phyloP scores from a whole-genome alignment of 345 rosid genomes.

The Balakata baccata region DNA sequence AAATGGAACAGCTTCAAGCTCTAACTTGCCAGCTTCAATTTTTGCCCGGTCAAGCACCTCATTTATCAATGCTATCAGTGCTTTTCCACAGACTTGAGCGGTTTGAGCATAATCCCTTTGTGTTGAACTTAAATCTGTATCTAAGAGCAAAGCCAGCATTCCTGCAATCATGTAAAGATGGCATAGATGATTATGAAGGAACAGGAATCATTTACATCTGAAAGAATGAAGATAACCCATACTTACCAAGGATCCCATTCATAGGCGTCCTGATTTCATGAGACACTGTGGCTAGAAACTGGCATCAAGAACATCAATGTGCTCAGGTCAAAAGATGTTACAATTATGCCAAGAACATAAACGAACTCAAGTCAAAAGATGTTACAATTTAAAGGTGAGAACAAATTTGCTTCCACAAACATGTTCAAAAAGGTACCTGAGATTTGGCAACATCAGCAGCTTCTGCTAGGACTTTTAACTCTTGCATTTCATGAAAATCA shows the following conservation, averaged over 20 bases:
- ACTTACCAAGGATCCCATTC: constrained; percentile 95
- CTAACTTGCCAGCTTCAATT: constrained; percentile 93
- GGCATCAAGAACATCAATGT: constrained; percentile 26
- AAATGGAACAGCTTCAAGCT: constrained; percentile 79
- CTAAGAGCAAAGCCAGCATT: constrained; percentile 91
- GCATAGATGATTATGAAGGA: background rate
- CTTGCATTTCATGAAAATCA: constrained; percentile 79
- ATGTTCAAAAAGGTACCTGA: constrained; percentile 40
- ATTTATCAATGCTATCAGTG: constrained; percentile 82
- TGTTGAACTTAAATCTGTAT: constrained; percentile 81
- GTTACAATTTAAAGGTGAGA: constrained; percentile 2
- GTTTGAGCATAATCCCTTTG: constrained; percentile 96
- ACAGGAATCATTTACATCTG: constrained; percentile 1
- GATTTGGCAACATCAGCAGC: constrained; percentile 99
- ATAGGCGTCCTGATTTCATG: constrained; percentile 98
- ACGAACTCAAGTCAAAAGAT: constrained; percentile 9
- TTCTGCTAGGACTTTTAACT: constrained; percentile 80
- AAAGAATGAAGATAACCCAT: constrained; percentile 5
- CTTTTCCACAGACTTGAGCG: constrained; percentile 93
- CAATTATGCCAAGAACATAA: constrained; percentile 16
- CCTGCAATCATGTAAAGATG: constrained; percentile 40
- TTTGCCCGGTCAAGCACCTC: constrained; percentile 98
- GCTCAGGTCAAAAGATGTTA: constrained; percentile 8
- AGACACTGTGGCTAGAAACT: constrained; percentile 97
- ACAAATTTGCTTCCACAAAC: background rate